A percentile compares a stretch with the other conserved stretches of the same genome.
Evolutionary conservation across 495 filamentous ascomycete genomes (phyloP).

Genomic region (Aspergillus incahuasiensis): DNA sequence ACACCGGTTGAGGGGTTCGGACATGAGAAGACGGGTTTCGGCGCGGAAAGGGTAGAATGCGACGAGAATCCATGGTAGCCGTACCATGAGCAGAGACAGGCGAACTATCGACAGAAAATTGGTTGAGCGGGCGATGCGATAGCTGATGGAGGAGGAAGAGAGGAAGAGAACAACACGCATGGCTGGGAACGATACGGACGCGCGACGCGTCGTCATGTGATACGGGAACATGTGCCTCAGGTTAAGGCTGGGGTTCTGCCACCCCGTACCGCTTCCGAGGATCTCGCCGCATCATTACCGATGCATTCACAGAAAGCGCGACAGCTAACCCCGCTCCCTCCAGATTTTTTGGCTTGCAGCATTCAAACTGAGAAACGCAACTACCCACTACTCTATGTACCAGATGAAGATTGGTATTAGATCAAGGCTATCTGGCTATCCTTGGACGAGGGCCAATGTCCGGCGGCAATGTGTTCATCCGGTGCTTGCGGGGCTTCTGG

Average conservation of each 20-base stretch:
- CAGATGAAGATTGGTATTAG: no score
- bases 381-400: no score
- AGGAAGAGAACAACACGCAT: neutral
- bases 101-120: conserved; percentile 8
- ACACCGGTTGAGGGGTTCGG: conserved; percentile 15
- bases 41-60: conserved; percentile 4
- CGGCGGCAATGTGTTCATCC: conserved; percentile 11
- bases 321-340: neutral
- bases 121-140: conserved; percentile 22
- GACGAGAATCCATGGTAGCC: conserved; percentile 10
- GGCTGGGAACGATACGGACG: neutral
- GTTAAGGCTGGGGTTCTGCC: neutral
- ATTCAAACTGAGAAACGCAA: no score
- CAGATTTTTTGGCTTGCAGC: no score
- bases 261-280: neutral
- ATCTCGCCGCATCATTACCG: neutral
- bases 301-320: neutral
- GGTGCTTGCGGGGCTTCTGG: conserved; percentile 9
- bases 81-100: conserved; percentile 5
- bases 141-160: conserved; percentile 19
- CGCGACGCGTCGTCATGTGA: conserved; percentile 3
- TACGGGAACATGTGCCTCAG: neutral
- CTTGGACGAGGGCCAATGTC: no score
- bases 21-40: conserved; percentile 22
- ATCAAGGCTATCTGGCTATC: neutral